Evolutionary conservation across 2,329 filamentous ascomycete species (phyloP).

Genomic region (Xylaria hypoxylon): DNA sequence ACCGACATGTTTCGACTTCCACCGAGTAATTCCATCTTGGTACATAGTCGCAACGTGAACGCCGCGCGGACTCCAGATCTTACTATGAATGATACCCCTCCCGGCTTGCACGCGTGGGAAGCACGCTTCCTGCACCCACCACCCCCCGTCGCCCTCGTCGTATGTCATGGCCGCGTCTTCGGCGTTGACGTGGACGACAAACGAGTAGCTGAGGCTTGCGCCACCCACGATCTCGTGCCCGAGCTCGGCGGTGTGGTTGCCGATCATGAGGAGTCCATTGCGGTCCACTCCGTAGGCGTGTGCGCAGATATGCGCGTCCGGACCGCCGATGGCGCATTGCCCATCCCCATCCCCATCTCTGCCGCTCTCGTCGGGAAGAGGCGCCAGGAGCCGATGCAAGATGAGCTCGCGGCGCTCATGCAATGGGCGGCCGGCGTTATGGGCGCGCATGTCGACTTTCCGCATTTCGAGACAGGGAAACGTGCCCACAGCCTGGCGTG

Average conservation of each 20-base stretch:
- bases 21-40: conserved; percentile 61
- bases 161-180: conserved; percentile 60
- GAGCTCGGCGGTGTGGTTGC: conserved; percentile 61
- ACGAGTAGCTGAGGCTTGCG: conserved; percentile 63
- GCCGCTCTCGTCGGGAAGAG: conserved; percentile 54
- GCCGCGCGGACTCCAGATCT: conserved; percentile 66
- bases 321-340: conserved; percentile 46
- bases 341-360: neutral
- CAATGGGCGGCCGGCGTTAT: conserved; percentile 57
- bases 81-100: conserved; percentile 60
- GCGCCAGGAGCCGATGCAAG: conserved; percentile 61
- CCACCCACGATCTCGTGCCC: conserved; percentile 56
- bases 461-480: conserved; percentile 66
- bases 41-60: conserved; percentile 66
- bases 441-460: conserved; percentile 64
- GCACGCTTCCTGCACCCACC: conserved; percentile 66
- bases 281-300: conserved; percentile 66
- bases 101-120: conserved; percentile 62
- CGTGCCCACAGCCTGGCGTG: conserved; percentile 55
- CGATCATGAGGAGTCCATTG: conserved; percentile 65
- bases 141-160: conserved; percentile 51
- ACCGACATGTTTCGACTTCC: conserved; percentile 10
- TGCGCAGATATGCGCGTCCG: conserved; percentile 60
- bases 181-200: conserved; percentile 64
- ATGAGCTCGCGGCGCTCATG: conserved; percentile 62